Base-by-base conservation (phyloP, 2,329 filamentous ascomycete genomes). In the Ascochyta viciae-villosae region DNA sequence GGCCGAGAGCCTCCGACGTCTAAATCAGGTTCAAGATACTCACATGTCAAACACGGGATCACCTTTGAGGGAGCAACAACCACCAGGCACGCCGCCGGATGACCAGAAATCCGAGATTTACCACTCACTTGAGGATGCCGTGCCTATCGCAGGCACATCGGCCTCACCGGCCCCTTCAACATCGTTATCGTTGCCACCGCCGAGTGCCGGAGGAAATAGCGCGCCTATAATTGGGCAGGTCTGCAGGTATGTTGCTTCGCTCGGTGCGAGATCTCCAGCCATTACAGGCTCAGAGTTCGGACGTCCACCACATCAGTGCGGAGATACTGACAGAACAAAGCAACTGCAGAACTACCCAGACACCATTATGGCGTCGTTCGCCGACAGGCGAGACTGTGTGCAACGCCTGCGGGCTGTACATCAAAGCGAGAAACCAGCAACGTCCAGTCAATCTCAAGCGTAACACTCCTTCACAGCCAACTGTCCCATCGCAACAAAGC, bases 391-490 rank as follows among this genome's bases (percentile, higher is more conserved):
- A 92, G 50, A 97, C 92, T 26, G 98, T 99, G 57, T 99, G 95
- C 79, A 99, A 99, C 77, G 95, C 95, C 6, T 99, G 95, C 72
- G 95, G 95, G 38, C 83, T 99, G 15, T 99, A 99, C 75, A 82
- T 91, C 60, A 98, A 98, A 76, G 93, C 94, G 9, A 87, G 95
- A 64, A 98, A 98, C 73, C 90, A 94, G 60, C 87, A 91, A 66
- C 87, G 95, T 46, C 95, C 95, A 13, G 95, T 92, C 6, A 96
- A 92, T 67, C 80, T 97, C 54, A 97, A 96, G 78, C 89, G 92
- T 58, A 87, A 89, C 10, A 83, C 86, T 26, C 74, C 77, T 47
- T 62, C 72, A 16, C 69, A 70, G 33, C 56, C 72, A 29, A 64
- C 58, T 50, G 46, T 70, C 24, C 54, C 65, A 22, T 52, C 68